A percentile compares a stretch with the other conserved stretches of the same genome.
Evolutionary conservation across 441 rosid genomes (phyloP).

Genomic region (Melastoma candidum): DNA sequence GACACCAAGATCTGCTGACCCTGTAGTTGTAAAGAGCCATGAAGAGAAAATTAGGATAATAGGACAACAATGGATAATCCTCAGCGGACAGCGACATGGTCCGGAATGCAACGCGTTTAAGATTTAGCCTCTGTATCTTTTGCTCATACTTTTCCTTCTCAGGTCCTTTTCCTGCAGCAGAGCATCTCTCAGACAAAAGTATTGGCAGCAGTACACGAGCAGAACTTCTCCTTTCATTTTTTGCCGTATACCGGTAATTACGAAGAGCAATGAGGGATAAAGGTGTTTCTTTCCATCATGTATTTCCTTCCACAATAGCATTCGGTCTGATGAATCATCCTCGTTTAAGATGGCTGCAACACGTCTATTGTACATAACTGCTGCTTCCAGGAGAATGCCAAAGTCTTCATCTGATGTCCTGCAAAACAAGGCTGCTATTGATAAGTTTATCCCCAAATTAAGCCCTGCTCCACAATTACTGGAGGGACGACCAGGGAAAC

Average conservation of each 20-base stretch:
- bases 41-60: too few relatives aligned
- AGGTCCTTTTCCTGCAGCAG: slow-evolving; percentile 79
- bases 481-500: too few relatives aligned
- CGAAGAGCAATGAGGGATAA: slow-evolving; percentile 72
- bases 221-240: too few relatives aligned
- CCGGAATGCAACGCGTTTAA: slow-evolving; percentile 87
- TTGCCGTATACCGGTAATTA: slow-evolving; percentile 62
- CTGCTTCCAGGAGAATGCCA: slow-evolving; percentile 89
- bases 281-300: slow-evolving; percentile 34
- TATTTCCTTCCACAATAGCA: slow-evolving; percentile 38
- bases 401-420: slow-evolving; percentile 99
- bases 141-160: slow-evolving; percentile 82
- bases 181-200: too few relatives aligned
- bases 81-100: slow-evolving; percentile 97
- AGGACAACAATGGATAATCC: slow-evolving; percentile 83
- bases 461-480: background rate
- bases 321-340: slow-evolving; percentile 41
- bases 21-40: slow-evolving; percentile 23
- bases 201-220: too few relatives aligned
- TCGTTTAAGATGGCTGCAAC: slow-evolving; percentile 76
- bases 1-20: slow-evolving; percentile 94
- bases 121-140: slow-evolving; percentile 69
- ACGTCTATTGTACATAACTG: slow-evolving; percentile 91
- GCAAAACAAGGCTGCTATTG: slow-evolving; percentile 16
- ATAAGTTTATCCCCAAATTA: slow-evolving; percentile 8